These are phyloP conservation scores for Saposhnikovia divaricata DNA, from an alignment of 129 eudicot genomes.

Conservation along the genomic window DNA sequence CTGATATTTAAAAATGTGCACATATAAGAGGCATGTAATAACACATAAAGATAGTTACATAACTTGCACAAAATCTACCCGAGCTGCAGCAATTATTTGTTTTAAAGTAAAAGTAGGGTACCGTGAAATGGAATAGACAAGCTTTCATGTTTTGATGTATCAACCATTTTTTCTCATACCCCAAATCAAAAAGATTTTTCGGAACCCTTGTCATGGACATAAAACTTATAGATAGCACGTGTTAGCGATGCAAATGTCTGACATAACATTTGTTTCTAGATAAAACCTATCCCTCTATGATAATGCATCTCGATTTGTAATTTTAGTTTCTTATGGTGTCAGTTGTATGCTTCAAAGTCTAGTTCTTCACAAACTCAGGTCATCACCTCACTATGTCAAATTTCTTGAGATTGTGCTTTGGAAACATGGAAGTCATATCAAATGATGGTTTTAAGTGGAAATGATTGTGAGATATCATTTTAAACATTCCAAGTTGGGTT, in stretches of 20 bases:
- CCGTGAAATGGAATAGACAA: neutral
- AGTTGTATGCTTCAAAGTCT: neutral
- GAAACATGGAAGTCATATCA: neutral
- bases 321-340: neutral
- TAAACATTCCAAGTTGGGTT: neutral
- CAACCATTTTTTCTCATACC: neutral
- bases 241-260: neutral
- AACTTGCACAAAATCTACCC: neutral
- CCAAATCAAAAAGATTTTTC: neutral
- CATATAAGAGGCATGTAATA: constrained; percentile 3
- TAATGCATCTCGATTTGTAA: neutral
- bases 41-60: neutral
- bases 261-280: neutral
- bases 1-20: constrained; percentile 16
- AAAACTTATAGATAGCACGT: neutral
- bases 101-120: neutral
- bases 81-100: neutral
- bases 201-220: neutral
- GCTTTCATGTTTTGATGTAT: neutral
- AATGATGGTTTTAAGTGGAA: neutral
- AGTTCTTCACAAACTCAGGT: neutral
- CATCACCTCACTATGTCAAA: neutral
- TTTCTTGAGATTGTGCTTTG: neutral
- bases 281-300: neutral
- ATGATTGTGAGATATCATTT: too few relatives aligned